These are phyloP conservation scores for Tolypocladium sp. DNA, from an alignment of 2,329 filamentous ascomycete genomes.

Conservation along the genomic window DNA sequence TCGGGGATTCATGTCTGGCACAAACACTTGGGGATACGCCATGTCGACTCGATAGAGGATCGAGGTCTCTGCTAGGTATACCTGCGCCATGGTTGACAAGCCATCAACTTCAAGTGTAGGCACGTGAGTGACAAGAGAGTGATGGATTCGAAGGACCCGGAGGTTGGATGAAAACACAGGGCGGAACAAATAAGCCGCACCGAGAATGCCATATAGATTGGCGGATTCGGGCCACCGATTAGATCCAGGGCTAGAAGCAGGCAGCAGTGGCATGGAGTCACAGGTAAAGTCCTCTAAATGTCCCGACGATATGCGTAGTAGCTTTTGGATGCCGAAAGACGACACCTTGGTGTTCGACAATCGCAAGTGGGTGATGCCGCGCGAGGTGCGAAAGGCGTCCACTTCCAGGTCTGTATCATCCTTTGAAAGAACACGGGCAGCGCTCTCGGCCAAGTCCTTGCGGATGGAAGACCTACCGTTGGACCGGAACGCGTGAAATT, in stretches of 20 bases:
- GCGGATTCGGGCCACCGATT: slow-evolving; percentile 18
- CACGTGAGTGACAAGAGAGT: slow-evolving; percentile 49
- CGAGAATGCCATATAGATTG: slow-evolving; percentile 33
- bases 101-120: slow-evolving; percentile 32
- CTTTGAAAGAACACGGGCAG: slow-evolving; percentile 11
- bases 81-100: slow-evolving; percentile 23
- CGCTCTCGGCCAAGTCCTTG: slow-evolving; percentile 18
- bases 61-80: slow-evolving; percentile 34
- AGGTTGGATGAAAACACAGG: slow-evolving; percentile 45
- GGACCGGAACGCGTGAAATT: slow-evolving; percentile 15
- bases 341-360: slow-evolving; percentile 42
- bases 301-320: slow-evolving; percentile 34
- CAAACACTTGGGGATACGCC: slow-evolving; percentile 37
- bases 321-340: slow-evolving; percentile 26
- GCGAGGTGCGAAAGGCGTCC: slow-evolving; percentile 9
- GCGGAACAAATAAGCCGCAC: slow-evolving; percentile 37
- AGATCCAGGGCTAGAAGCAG: slow-evolving; percentile 2
- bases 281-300: slow-evolving; percentile 45
- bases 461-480: slow-evolving; percentile 14
- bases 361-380: slow-evolving; percentile 43
- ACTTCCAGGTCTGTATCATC: slow-evolving; percentile 6
- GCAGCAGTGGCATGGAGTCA: slow-evolving; percentile 27
- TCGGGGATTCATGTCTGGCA: slow-evolving; percentile 48
- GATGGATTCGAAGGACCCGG: slow-evolving; percentile 44
- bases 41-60: slow-evolving; percentile 32